Evolutionary conservation across 2,329 filamentous ascomycete genomes (phyloP).

Genomic region (Setomelanomma holmii): DNA sequence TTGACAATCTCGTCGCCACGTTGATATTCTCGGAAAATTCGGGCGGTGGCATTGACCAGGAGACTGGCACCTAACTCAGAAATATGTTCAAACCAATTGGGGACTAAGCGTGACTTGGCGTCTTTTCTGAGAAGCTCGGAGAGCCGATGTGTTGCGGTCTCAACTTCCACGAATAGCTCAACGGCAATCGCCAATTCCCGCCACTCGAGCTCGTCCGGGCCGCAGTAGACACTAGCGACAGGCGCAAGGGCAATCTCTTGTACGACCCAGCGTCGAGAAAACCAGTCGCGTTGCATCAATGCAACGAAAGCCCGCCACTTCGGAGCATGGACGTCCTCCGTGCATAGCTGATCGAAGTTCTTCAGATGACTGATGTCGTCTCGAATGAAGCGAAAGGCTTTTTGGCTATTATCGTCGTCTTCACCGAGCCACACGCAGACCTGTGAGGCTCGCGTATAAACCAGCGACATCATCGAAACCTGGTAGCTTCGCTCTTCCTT

Average conservation of each 20-base stretch:
- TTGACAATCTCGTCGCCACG: not conserved
- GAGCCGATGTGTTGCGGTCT: constrained; percentile 44
- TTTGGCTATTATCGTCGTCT: not conserved
- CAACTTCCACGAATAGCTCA: constrained; percentile 48
- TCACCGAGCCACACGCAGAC: constrained; percentile 7
- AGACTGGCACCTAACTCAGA: constrained; percentile 44
- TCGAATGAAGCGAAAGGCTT: not conserved
- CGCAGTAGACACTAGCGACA: constrained; percentile 13
- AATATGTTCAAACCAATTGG: constrained; percentile 46
- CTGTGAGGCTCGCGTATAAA: not conserved
- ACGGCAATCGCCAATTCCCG: constrained; percentile 48
- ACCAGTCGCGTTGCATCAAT: constrained; percentile 50
- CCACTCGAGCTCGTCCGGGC: constrained; percentile 30
- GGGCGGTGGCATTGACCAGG: constrained; percentile 44
- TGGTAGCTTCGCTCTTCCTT: constrained; percentile 2
- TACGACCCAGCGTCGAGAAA: constrained; percentile 53
- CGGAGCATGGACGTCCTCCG: not conserved
- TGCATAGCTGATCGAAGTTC: constrained; percentile 1
- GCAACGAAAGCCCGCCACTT: constrained; percentile 40
- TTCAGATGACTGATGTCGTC: not conserved
- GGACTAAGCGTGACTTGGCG: constrained; percentile 26
- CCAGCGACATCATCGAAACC: constrained; percentile 2
- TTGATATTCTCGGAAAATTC: constrained; percentile 35
- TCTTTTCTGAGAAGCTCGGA: constrained; percentile 47
- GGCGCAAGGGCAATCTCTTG: constrained; percentile 52